Evolutionary conservation across 2,329 filamentous ascomycete genomes (phyloP).

Genomic region (Coniella lustricola): DNA sequence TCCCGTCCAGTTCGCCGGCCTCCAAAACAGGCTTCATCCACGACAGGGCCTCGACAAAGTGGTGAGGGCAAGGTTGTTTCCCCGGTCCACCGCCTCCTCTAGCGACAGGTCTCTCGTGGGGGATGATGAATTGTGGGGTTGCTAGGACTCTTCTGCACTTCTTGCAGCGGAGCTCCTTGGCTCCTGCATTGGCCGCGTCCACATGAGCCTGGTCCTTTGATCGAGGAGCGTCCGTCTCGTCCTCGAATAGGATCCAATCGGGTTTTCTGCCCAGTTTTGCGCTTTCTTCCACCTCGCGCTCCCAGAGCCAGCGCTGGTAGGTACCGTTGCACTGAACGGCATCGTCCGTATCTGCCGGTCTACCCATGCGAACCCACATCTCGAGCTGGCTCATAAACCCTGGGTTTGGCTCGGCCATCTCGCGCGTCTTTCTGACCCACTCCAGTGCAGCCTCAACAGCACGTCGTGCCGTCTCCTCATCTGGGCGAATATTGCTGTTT

Average conservation of each 20-base stretch:
- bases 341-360: constrained; percentile 51
- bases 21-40: constrained; percentile 90
- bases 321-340: constrained; percentile 57
- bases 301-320: constrained; percentile 68
- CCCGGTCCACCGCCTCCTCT: not conserved
- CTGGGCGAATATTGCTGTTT: constrained; percentile 38
- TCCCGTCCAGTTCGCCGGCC: constrained; percentile 72
- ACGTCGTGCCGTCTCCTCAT: constrained; percentile 30
- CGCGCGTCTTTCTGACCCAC: constrained; percentile 61
- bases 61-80: constrained; percentile 60
- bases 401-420: constrained; percentile 79
- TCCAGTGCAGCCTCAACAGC: constrained; percentile 58
- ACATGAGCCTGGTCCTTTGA: constrained; percentile 31
- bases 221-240: constrained; percentile 42
- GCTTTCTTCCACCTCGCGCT: constrained; percentile 46
- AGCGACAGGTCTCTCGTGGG: constrained; percentile 42
- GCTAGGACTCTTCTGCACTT: constrained; percentile 71
- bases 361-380: constrained; percentile 83
- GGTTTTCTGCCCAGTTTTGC: constrained; percentile 73
- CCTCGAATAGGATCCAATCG: constrained; percentile 75
- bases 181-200: constrained; percentile 7
- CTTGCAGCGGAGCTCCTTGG: constrained; percentile 68
- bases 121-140: constrained; percentile 54
- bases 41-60: constrained; percentile 84
- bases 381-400: constrained; percentile 88